Percentiles rank a stretch among this genome's conserved stretches.
These are phyloP conservation scores for Russula brevipes DNA, from an alignment of 768 basidiomycete genomes.

Conservation along the genomic window DNA sequence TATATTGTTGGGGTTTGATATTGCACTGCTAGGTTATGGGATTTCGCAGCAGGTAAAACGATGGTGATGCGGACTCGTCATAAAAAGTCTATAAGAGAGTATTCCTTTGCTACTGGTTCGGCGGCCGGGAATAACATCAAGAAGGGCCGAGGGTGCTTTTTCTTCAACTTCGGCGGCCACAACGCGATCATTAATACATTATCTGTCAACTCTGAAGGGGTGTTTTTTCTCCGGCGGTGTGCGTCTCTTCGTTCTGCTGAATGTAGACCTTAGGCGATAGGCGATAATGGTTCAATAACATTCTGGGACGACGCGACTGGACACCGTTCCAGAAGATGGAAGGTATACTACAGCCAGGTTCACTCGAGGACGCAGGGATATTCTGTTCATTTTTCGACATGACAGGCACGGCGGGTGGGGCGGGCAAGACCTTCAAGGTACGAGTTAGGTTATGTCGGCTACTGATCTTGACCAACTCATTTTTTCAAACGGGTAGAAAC, in stretches of 20 bases:
- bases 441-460: constrained; percentile 26
- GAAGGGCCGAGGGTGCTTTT: constrained; percentile 95
- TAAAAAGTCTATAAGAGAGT: constrained; percentile 97
- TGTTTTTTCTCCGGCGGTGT: constrained; percentile 92
- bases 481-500: background rate
- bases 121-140: constrained; percentile 99
- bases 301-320: constrained; percentile 96
- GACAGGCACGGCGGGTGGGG: constrained; percentile 94
- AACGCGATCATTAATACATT: constrained; percentile 97
- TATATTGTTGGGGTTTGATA: constrained; percentile 3
- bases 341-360: constrained; percentile 93
- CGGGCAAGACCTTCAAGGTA: constrained; percentile 99
- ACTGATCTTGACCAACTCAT: background rate
- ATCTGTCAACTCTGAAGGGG: constrained; percentile 90
- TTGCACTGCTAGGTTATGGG: constrained; percentile 67
- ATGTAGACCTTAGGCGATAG: constrained; percentile 36
- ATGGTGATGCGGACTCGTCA: constrained; percentile 97
- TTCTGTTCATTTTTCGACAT: constrained; percentile 97
- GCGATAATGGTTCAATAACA: constrained; percentile 85
- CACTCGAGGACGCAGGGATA: constrained; percentile 92
- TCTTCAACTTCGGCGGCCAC: constrained; percentile 94
- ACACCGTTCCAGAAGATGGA: constrained; percentile 91
- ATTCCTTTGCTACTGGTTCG: constrained; percentile 91
- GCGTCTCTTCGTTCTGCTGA: constrained; percentile 34
- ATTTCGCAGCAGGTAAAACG: constrained; percentile 95